Evolutionary conservation across 495 filamentous ascomycete species (phyloP).

Genomic region (Talaromyces stipitatus): DNA sequence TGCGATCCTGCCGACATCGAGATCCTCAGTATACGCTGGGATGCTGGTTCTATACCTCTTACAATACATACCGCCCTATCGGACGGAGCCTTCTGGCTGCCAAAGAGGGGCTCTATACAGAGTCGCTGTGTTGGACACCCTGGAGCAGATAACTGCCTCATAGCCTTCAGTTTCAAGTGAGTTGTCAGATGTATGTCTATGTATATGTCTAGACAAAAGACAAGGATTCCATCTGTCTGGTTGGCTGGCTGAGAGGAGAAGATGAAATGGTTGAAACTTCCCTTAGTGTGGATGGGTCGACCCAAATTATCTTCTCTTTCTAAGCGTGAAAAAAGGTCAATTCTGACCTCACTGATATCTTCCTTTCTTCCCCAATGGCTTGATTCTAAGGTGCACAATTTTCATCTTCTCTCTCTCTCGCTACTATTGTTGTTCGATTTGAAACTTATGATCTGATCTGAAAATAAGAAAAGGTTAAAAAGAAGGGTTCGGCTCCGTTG

Average conservation of each 20-base stretch:
- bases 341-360: slow-evolving; percentile 5
- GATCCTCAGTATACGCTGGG: no score
- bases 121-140: background rate
- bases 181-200: background rate
- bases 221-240: background rate
- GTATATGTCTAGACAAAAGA: no score
- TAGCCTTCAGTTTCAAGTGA: background rate
- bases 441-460: background rate
- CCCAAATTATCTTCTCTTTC: background rate
- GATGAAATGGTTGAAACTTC: background rate
- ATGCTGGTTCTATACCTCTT: no score
- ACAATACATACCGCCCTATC: background rate
- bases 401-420: background rate
- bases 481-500: slow-evolving; percentile 3
- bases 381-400: background rate
- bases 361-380: background rate
- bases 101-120: background rate
- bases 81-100: background rate
- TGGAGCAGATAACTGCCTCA: background rate
- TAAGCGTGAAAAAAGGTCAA: background rate
- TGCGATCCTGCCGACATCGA: no score
- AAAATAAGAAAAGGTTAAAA: background rate
- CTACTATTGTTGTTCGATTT: background rate
- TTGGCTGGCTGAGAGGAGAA: background rate
- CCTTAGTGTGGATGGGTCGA: slow-evolving; percentile 4